These are phyloP conservation scores for Gelatoporia subvermispora DNA, from an alignment of 768 basidiomycete species.

Conservation along the genomic window DNA sequence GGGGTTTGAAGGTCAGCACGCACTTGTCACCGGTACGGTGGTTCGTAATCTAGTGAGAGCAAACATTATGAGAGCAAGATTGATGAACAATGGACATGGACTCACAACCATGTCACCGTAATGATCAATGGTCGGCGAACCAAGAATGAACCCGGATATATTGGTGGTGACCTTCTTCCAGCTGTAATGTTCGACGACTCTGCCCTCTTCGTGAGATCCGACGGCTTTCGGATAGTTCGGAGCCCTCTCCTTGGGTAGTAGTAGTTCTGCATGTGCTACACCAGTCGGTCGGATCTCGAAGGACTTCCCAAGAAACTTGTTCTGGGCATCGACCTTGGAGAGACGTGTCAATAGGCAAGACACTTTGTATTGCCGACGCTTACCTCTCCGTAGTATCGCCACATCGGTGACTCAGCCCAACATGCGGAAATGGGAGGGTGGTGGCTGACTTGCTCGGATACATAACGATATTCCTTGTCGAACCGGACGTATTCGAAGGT, in stretches of 20 bases:
- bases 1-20: conserved; percentile 89
- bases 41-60: conserved; percentile 59
- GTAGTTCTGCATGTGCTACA: conserved; percentile 82
- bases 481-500: conserved; percentile 91
- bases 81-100: conserved; percentile 15
- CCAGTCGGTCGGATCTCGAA: conserved; percentile 97
- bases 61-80: neutral
- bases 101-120: conserved; percentile 89
- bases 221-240: conserved; percentile 57
- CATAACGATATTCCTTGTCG: conserved; percentile 86
- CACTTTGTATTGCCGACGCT: neutral
- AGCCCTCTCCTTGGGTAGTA: conserved; percentile 64
- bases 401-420: conserved; percentile 85
- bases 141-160: conserved; percentile 90
- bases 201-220: conserved; percentile 36
- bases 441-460: conserved; percentile 96
- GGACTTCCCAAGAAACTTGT: conserved; percentile 93
- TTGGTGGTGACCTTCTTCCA: conserved; percentile 95
- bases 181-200: conserved; percentile 84
- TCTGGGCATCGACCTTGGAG: conserved; percentile 86
- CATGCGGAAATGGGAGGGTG: conserved; percentile 97
- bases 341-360: neutral
- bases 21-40: conserved; percentile 88
- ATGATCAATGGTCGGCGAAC: conserved; percentile 54
- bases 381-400: conserved; percentile 90